These are phyloP conservation scores for Penicillium mononematosum DNA, from an alignment of 495 filamentous ascomycete genomes.

Conservation along the genomic window DNA sequence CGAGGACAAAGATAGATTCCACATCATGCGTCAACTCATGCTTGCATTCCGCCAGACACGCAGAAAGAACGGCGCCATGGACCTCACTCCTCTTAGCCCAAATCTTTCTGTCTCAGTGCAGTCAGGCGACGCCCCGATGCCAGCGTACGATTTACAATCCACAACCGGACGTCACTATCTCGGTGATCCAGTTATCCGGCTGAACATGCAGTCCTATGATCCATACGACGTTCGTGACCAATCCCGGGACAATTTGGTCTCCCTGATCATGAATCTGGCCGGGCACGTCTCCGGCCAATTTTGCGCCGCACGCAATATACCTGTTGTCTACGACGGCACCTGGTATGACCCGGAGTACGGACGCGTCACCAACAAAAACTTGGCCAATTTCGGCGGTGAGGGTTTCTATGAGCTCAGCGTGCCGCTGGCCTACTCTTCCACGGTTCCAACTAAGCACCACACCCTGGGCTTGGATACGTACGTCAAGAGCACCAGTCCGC, in stretches of 20 bases:
- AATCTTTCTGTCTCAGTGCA: constrained; percentile 36
- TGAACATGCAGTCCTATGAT: constrained; percentile 29
- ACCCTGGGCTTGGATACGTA: constrained; percentile 68
- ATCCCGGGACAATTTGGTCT: constrained; percentile 48
- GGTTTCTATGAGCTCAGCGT: constrained; percentile 33
- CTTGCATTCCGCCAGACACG: constrained; percentile 40
- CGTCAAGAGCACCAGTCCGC: constrained; percentile 77
- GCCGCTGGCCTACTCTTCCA: constrained; percentile 52
- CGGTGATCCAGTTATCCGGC: constrained; percentile 56
- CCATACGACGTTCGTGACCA: constrained; percentile 42
- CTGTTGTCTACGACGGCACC: constrained; percentile 72
- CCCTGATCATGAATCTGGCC: constrained; percentile 74
- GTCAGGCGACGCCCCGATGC: constrained; percentile 21
- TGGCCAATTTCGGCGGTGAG: constrained; percentile 34
- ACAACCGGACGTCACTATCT: constrained; percentile 36
- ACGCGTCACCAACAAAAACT: constrained; percentile 37
- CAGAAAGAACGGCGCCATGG: constrained; percentile 42
- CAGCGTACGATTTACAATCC: constrained; percentile 33
- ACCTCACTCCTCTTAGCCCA: constrained; percentile 21
- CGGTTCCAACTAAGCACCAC: constrained; percentile 52
- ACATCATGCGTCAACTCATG: constrained; percentile 43
- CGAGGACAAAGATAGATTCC: constrained; percentile 43
- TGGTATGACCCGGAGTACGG: constrained; percentile 57
- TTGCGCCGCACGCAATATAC: constrained; percentile 72
- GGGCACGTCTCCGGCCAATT: constrained; percentile 71